Conservation (phyloP, 768 basidiomycete genomes). For the Epithele typhae region DNA sequence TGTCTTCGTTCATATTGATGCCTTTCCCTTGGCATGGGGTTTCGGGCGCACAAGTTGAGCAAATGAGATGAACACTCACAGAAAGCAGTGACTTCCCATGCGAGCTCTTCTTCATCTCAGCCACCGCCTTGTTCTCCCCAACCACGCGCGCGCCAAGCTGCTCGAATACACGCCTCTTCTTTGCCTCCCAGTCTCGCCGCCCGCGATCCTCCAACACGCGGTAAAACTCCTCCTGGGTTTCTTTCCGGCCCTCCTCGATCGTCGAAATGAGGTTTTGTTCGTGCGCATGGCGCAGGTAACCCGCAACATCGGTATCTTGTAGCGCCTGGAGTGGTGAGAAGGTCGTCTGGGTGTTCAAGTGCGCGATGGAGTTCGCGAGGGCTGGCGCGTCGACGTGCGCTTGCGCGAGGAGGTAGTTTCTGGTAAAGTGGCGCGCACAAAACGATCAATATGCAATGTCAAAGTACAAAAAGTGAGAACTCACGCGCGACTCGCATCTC, state of each 20-base stretch:
- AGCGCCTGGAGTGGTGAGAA: conserved; percentile 89
- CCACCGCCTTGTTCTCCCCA: conserved; percentile 49
- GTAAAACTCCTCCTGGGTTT: conserved; percentile 85
- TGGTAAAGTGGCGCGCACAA: conserved; percentile 23
- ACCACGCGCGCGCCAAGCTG: conserved; percentile 72
- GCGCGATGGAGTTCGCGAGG: conserved; percentile 76
- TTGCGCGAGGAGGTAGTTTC: conserved; percentile 90
- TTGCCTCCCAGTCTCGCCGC: conserved; percentile 82
- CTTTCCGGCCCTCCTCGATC: conserved; percentile 83
- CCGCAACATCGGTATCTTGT: conserved; percentile 91
- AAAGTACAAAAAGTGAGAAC: conserved; percentile 21
- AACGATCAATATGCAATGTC: not conserved
- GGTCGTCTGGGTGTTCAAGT: conserved; percentile 75
- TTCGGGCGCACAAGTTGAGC: no score
- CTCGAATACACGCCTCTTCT: conserved; percentile 86
- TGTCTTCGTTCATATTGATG: not conserved
- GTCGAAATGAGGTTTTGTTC: conserved; percentile 94
- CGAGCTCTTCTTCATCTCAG: conserved; percentile 59
- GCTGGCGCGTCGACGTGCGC: conserved; percentile 93
- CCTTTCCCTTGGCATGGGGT: not conserved
- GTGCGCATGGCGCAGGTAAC: conserved; percentile 92
- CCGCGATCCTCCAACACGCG: conserved; percentile 71
- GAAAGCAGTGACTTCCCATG: conserved; percentile 52
- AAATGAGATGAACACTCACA: conserved; percentile 33
- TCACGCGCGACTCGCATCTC: conserved; percentile 72